A percentile compares a stretch with the other conserved stretches of the same genome.
phyloP scores from a whole-genome alignment of 1,284 basidiomycete genomes.

The Stereum hirsutum region DNA sequence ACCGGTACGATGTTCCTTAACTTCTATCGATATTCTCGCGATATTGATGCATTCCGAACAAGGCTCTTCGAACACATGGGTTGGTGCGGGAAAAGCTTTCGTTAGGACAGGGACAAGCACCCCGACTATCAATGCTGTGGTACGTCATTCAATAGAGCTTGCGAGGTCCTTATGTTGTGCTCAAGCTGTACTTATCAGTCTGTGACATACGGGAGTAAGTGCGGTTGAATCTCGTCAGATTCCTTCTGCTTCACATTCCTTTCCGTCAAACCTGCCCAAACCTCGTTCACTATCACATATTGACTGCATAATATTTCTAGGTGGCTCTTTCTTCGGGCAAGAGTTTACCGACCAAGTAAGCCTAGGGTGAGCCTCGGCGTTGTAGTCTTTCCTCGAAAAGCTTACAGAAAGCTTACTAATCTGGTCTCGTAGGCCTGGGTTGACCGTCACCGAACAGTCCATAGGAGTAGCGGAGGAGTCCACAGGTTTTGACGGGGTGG shows the following conservation, averaged over 20 bases:
- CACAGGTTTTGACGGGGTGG: slow-evolving; percentile 28
- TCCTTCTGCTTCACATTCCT: slow-evolving; percentile 45
- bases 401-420: too few species aligned
- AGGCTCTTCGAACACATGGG: slow-evolving; percentile 62
- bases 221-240: slow-evolving; percentile 23
- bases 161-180: not conserved
- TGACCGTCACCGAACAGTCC: slow-evolving; percentile 32
- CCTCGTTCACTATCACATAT: not conserved
- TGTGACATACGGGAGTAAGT: slow-evolving; percentile 1
- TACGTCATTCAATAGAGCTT: slow-evolving; percentile 20
- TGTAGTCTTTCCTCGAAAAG: too few species aligned
- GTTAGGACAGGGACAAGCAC: slow-evolving; percentile 37
- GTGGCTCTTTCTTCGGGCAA: slow-evolving; percentile 16
- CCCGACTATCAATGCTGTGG: slow-evolving; percentile 23
- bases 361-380: too few species aligned
- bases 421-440: slow-evolving; percentile 18
- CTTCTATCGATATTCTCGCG: too few species aligned
- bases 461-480: slow-evolving; percentile 44
- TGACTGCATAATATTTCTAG: not conserved
- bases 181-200: slow-evolving; percentile 21
- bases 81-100: slow-evolving; percentile 43
- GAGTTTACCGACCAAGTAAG: slow-evolving; percentile 39
- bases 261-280: slow-evolving; percentile 25
- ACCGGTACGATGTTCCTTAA: too few species aligned
- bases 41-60: too few species aligned